Evolutionary conservation across 768 basidiomycete genomes (phyloP), one percentile per base, ranked within the genome.

Genomic region (Boletus sp.): DNA sequence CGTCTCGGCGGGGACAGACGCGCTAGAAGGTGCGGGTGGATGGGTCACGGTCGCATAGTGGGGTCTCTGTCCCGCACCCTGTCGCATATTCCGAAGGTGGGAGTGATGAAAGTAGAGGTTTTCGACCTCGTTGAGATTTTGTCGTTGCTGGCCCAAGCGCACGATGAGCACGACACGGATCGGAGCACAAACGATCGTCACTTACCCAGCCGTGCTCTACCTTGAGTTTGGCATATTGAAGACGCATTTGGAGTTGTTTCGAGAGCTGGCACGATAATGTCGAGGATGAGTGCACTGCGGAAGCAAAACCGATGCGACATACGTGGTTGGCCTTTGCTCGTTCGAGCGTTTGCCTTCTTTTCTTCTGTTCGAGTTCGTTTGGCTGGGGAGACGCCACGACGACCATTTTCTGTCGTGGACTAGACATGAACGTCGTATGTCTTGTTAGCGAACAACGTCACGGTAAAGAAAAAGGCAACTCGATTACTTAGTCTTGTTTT

Each of bases 171-270:
- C 3, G 20, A 24, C n/a, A 42, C 4, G 11, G 7, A 33, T n/a
- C 3, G 24, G n/a, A 47, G 17, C 7, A 37, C 6, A 30, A 15
- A 57, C 48, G 20, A 35, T 7, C n/a, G 46, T 5, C 4, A 75
- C 84, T 41, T 68, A 89, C 89, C 89, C 89, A 91, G 44, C 89
- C 89, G 67, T 89, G 80, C 60, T 91, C 88, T 48, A 91, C 89
- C 67, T 91, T 91, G 56, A 91, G 75, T 67, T 81, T 78, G 14
- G 89, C 89, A 64, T 90, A 91, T 64, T 87, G 89, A 17, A 91
- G 75, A 28, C 89, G 81, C 72, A 88, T 78, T 64, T 86, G 86
- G 24, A 91, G 76, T 59, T 90, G 87, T 59, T 85, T 78, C 4
- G 85, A 84, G 29, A 90, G 78, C 89, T 90, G 62, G 36, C 9